phyloP scores from a whole-genome alignment of 2,329 filamentous ascomycete genomes.

The Aureobasidium musti region DNA sequence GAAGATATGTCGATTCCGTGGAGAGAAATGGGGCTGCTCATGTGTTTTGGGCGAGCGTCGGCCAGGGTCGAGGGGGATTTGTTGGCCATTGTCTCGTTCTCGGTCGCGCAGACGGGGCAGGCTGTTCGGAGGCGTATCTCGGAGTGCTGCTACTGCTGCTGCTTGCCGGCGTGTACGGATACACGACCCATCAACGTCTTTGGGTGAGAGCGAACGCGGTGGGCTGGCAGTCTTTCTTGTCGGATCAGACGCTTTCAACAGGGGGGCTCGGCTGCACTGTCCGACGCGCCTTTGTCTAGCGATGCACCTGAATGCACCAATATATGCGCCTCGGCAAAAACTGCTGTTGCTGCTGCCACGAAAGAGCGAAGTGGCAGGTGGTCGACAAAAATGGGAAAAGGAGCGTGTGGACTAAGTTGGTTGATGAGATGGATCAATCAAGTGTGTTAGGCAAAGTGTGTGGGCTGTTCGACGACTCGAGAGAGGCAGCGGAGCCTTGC shows the following conservation, averaged over 20 bases:
- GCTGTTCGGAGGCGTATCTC: slow-evolving; percentile 9
- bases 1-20: slow-evolving; percentile 43
- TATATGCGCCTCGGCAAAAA: slow-evolving; percentile 1
- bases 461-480: slow-evolving; percentile 7
- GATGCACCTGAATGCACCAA: slow-evolving; percentile 1
- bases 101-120: neutral
- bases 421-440: neutral
- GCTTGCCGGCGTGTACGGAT: neutral
- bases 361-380: neutral
- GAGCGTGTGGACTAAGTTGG: neutral
- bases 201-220: neutral
- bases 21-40: slow-evolving; percentile 41
- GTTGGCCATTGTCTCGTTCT: slow-evolving; percentile 21
- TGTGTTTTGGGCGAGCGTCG: slow-evolving; percentile 19
- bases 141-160: slow-evolving; percentile 11
- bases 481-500: too few relatives aligned
- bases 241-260: slow-evolving; percentile 10
- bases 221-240: slow-evolving; percentile 12
- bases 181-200: slow-evolving; percentile 18
- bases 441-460: neutral
- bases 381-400: neutral
- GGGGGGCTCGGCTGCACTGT: slow-evolving; percentile 16
- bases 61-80: slow-evolving; percentile 10
- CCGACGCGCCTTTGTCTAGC: slow-evolving; percentile 18
- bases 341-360: neutral